Percentiles rank a stretch among this genome's conserved stretches.
These are phyloP conservation scores for Astrephomene gubernaculifera DNA, from an alignment of 139 green algal species.

Conservation along the genomic window DNA sequence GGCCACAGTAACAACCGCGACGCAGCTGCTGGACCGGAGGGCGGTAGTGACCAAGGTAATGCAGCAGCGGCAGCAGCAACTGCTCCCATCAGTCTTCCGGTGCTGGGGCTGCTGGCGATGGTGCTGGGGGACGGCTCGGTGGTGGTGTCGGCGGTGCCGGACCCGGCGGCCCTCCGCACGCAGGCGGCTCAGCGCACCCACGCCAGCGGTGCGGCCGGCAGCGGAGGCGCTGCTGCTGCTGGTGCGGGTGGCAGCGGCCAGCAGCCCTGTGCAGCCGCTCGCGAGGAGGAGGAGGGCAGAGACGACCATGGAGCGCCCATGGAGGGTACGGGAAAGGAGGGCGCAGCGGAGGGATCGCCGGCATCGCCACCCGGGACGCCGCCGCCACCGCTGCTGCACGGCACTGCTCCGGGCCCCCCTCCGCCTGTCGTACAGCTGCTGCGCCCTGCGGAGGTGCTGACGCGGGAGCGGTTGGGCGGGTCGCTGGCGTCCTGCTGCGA, in stretches of 20 bases:
- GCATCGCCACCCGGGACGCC: background rate
- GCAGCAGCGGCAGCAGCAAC: background rate
- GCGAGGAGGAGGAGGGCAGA: background rate
- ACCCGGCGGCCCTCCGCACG: background rate
- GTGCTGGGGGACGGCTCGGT: slow-evolving; percentile 69
- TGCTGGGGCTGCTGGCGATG: slow-evolving; percentile 70
- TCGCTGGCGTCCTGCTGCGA: slow-evolving; percentile 63
- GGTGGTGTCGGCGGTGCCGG: slow-evolving; percentile 61
- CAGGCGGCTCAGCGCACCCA: background rate
- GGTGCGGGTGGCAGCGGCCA: background rate
- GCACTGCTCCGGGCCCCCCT: background rate
- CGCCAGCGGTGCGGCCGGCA: background rate
- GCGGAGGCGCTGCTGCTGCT: background rate
- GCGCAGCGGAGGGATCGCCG: background rate
- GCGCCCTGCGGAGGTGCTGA: slow-evolving; percentile 32
- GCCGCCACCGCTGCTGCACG: background rate
- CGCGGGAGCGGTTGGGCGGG: slow-evolving; percentile 36
- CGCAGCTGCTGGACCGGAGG: background rate
- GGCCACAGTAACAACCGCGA: background rate
- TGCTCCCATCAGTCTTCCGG: background rate
- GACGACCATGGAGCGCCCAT: background rate
- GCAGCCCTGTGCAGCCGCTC: background rate
- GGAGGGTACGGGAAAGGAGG: too few relatives aligned
- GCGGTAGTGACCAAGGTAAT: background rate
- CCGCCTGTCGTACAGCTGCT: slow-evolving; percentile 7